Base-by-base conservation (phyloP, 352 stramenopile genomes). In the Pythium insidiosum region DNA sequence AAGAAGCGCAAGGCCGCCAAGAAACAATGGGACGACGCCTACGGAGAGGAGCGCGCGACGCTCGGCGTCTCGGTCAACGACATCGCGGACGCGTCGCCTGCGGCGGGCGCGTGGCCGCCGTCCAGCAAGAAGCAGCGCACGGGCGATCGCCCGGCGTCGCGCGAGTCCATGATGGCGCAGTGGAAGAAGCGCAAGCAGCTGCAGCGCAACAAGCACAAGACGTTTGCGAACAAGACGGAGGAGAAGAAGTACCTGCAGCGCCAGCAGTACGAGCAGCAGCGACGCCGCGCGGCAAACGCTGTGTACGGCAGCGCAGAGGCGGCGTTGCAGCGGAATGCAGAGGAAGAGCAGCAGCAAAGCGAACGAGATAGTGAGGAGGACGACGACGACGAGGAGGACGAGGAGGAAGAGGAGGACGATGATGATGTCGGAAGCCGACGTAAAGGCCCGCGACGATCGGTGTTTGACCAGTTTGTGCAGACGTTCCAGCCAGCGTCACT, bases 391-490 rank as follows among this genome's bases (percentile, higher is more conserved):
- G 38, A 34, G 9, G 31, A 28, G 24, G 46, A 58, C n/a, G 61
- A 69, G 25, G 39, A 61, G 22, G 50, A 59, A 19, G 38, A 56
- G 38, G 29, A 50, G 36, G 28, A 50, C 36, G 25, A 58, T 33
- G 47, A 35, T 15, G 47, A 46, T n/a, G n/a, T n/a, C n/a, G n/a
- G n/a, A 63, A 57, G 40, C 53, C 49, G 16, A 56, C 46, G 6
- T n/a, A n/a, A n/a, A n/a, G n/a, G n/a, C n/a, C n/a, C n/a, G n/a
- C n/a, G n/a, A n/a, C n/a, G n/a, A n/a, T 72, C 70, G 25, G 38
- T 87, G n/a, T 90, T 90, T 64, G 60, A 77, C 21, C 53, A 79
- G 55, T 90, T 90, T 59, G 71, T 90, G 25, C 68, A 67, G 33
- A 68, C 67, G 20, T 88, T 88, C 40, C 73, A 79, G 23, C 58